phyloP scores from a whole-genome alignment of 805 yeast genomes.

The Yamadazyma akitaensis region DNA sequence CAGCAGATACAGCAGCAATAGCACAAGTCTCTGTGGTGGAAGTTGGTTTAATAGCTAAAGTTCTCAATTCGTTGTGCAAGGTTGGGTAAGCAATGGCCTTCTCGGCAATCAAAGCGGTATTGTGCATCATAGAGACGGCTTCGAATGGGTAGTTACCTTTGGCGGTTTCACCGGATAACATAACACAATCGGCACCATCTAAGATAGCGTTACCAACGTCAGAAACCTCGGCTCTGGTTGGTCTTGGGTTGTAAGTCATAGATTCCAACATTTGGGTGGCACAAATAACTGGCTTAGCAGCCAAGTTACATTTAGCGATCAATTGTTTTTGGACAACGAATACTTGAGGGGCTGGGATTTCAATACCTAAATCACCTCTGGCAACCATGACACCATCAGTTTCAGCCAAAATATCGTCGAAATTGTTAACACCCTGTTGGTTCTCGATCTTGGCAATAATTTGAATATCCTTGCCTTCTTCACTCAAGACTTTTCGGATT shows the following conservation, averaged over 20 bases:
- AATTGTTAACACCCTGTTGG: constrained; percentile 99
- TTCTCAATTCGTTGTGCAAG: constrained; percentile 83
- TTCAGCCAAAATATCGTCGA: constrained; percentile 88
- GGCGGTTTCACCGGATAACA: constrained; percentile 99
- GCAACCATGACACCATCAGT: constrained; percentile 99
- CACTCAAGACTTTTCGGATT: constrained; percentile 93
- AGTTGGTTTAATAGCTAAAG: constrained; percentile 82
- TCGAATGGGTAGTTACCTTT: constrained; percentile 98
- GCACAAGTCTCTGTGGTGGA: constrained; percentile 96
- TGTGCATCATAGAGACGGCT: constrained; percentile 98
- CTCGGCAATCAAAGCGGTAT: constrained; percentile 94
- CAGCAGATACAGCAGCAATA: constrained; percentile 93
- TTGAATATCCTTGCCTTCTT: constrained; percentile 94
- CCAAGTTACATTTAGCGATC: constrained; percentile 98
- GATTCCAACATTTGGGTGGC: constrained; percentile 99
- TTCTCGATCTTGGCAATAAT: constrained; percentile 97
- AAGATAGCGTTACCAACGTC: constrained; percentile 99
- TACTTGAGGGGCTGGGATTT: constrained; percentile 98
- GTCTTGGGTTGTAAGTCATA: constrained; percentile 99
- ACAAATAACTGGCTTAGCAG: constrained; percentile 99
- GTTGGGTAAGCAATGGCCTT: constrained; percentile 88
- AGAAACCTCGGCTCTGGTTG: constrained; percentile 99
- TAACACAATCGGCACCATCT: constrained; percentile 99
- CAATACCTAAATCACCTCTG: constrained; percentile 99
- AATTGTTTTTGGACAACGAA: constrained; percentile 98